Evolutionary conservation across 164 flowering plant genomes (phyloP), one percentile per base, ranked within the genome.

Genomic region (Sextonia rubra): DNA sequence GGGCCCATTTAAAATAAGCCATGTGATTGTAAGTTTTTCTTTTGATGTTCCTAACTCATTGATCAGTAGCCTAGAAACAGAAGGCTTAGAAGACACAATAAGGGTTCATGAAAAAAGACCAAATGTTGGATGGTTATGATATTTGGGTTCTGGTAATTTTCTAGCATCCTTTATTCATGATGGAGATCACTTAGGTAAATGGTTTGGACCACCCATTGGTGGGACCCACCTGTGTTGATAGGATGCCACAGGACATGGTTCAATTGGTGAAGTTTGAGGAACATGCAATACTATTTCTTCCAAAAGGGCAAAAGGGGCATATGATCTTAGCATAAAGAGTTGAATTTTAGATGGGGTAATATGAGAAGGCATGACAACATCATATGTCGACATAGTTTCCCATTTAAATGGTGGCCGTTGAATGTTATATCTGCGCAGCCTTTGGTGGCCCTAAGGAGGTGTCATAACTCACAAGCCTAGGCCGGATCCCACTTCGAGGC

Each of bases 351-450:
- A 56, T 69, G 63, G 18, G 56, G 27, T 49, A 9, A 37, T 37
- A 8, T 37, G 47, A 72, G 71, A 23, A 37, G 22, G 20, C 24
- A 60, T 55, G 75, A 37, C 58, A 67, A 74, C 77, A 74, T 64
- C 47, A 70, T 56, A 77, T 84, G 86, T 76, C 81, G 74, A 77
- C 81, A 81, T 69, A 12, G 5, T 12, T 14, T 30, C 12, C n/a
- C 15, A n/a, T 47, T 26, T 23, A 32, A 47, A 72, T 7, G 25
- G 27, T 71, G 81, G 78, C 85, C 78, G 64, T 78, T 68, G 76
- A 71, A 71, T 65, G 3, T 69, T 55, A 52, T 18, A 0, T 47
- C 44, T 64, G 71, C 77, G 23, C 74, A 78, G 63, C 52, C 72
- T 69, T 69, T 29, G 56, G 17, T 75, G 72, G 29, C 18, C 18